Evolutionary conservation across 208 protist species (phyloP), one percentile per base, ranked within the genome.

Genomic region (Acanthamoeba castellanii): DNA sequence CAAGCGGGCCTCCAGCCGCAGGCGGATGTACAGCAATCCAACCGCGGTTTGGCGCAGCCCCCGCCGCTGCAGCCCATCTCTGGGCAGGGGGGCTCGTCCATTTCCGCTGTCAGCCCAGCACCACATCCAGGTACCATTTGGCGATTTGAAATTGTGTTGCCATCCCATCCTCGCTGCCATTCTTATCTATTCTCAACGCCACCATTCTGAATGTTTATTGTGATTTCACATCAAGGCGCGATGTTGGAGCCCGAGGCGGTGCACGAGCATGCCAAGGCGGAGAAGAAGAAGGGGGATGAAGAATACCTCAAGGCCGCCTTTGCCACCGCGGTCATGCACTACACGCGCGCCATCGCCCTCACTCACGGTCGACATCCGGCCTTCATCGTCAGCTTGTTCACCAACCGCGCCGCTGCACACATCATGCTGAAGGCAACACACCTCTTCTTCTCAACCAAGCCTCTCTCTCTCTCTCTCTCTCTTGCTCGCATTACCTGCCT

Each of bases 181-280:
- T 68, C 61, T 68, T 68, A 5, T 18, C 25, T 8, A 30, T 27
- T n/a, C 18, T 68, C 45, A 13, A 47, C 0, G 45, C 2, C 45
- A 47, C 14, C 14, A 81, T n/a, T 9, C 8, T n/a, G 3, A n/a
- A 68, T 72, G 30, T 34, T 8, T 66, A 66, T 59, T 59, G 52
- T 61, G 22, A 18, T 61, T 61, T 18, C 14, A 25, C 55, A 68
- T 61, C 30, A 42, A 47, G 72, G 72, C 11, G 22, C 72, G 50
- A 88, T 88, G 50, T 25, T 88, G 27, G 52, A 88, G 34, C 45
- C 45, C 27, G 52, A 88, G 37, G 87, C 87, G 16, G 87, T 92
- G 16, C 87, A 92, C 61, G 87, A 92, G 37, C 87, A 92, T 22
- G 87, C 87, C 87, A 92, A 92, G n/a, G 42, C 34, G 8, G 87